Evolutionary conservation across 2,329 filamentous ascomycete genomes (phyloP), one percentile per base, ranked within the genome.

Genomic region (Fonsecaea pedrosoi): DNA sequence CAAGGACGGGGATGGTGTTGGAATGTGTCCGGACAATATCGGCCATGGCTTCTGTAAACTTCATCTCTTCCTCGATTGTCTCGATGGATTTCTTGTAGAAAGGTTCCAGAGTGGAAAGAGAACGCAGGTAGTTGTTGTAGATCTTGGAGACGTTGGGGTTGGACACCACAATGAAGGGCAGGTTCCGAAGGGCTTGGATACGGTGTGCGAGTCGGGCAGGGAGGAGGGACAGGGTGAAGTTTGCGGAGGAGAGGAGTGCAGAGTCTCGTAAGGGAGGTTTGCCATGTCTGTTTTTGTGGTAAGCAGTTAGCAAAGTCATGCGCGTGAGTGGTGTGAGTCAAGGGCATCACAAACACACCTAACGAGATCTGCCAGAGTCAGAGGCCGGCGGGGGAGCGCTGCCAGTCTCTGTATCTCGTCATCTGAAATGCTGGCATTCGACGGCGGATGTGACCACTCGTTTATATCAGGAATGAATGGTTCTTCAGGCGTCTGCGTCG

Each of bases 101-200:
- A 4, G 94, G 94, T 3, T 98, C 86, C 15, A 99, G 85, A 0
- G 93, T 96, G 1, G 92, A 94, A 21, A 99, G 83, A 2, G 93
- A 97, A 79, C 97, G 94, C 54, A 96, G 84, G 78, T 99, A 99
- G 80, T 97, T 98, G 79, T 92, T 89, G 83, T 98, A 97, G 71
- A 99, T 99, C 74, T 90, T 90, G 32, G 90, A 91, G 73, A 99
- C 93, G 77, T 97, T 92, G 0, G 93, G 92, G 77, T 99, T 98
- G n/a, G 94, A 94, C 32, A 99, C 95, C 63, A 99, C 94, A 71
- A 99, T 98, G 79, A 94, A 99, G 0, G 95, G 95, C 8, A 99
- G 87, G 77, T 96, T 97, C 70, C 94, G 90, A 18, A 99, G 84
- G 53, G 93, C 92, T 78, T 97, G 92, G 71, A 99, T 96, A 64